Percentiles rank a stretch among this genome's conserved stretches.
Evolutionary conservation across 495 filamentous ascomycete species (phyloP).

Genomic region (Usnea hakonensis): DNA sequence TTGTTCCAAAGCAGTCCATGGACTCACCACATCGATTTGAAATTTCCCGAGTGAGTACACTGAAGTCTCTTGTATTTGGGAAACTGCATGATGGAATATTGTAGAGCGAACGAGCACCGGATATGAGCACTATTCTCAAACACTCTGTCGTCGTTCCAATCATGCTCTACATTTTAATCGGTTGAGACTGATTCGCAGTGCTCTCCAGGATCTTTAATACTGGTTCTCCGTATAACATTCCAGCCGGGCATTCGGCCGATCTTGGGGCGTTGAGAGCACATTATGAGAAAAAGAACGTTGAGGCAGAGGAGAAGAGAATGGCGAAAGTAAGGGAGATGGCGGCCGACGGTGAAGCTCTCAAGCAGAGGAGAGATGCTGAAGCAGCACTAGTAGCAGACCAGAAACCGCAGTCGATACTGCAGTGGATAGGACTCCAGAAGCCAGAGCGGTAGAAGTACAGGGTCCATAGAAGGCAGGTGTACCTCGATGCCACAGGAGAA

Average conservation of each 20-base stretch:
- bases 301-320: conserved; percentile 43
- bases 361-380: conserved; percentile 2
- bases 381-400: not conserved
- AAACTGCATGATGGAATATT: not conserved
- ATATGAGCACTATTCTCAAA: not conserved
- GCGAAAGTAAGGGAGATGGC: conserved; percentile 31
- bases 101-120: not conserved
- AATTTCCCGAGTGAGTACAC: conserved; percentile 57
- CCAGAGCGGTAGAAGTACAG: not conserved
- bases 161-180: not conserved
- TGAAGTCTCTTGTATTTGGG: not conserved
- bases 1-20: conserved; percentile 52
- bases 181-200: not conserved
- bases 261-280: conserved; percentile 54
- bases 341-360: not conserved
- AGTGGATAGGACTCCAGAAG: conserved; percentile 6
- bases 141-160: not conserved
- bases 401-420: not conserved
- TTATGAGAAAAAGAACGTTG: conserved; percentile 51
- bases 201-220: conserved; percentile 50
- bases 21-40: conserved; percentile 44
- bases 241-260: conserved; percentile 52
- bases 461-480: not conserved
- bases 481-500: not conserved
- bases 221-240: conserved; percentile 55